Base-by-base conservation (phyloP, 371 early-diverging fungal species). In the Apophysomyces sp. region DNA sequence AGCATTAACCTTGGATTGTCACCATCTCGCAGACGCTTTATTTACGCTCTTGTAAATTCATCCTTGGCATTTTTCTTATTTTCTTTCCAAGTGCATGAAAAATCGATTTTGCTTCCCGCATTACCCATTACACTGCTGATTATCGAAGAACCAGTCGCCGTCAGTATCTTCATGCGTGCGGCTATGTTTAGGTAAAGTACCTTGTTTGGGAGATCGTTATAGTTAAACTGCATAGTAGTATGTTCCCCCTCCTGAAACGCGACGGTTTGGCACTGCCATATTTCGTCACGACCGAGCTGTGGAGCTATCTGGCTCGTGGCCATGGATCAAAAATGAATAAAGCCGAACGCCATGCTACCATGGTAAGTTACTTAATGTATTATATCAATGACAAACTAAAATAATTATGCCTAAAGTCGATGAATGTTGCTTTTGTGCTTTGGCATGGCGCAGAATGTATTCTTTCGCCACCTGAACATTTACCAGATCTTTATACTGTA, bases 51-150 rank as follows among this genome's bases (percentile, higher is more conserved):
- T 52, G 63, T 87, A 30, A 89, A 86, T 57, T 82, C 86, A 0
- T 88, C 95, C 1, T 72, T 97, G 26, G 89, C 91, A 0, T 98
- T 98, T 74, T 98, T 94, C 76, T 68, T 98, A 65, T 89, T 95
- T 49, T 93, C 97, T 6, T 98, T 96, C 81, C 97, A 97, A 73
- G 98, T 97, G 2, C 98, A 98, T 75, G 98, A 98, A 67, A 98
- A 98, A 73, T 90, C 93, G 0, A 96, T 98, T 36, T 72, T 98
- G 34, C 68, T 98, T 4, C 95, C 96, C 1, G 62, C 85, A 8
- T 68, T 94, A 39, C 95, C 97, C 0, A 84, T 89, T 4, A 82
- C 87, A 2, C 67, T 96, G 49, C 66, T 97, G 58, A 65, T 90
- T 11, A 41, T 83, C 44, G 85, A 88, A 55, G 86, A 87, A 65